Base-by-base conservation (phyloP, 2,329 filamentous ascomycete genomes). In the Bipolaris gigantea region DNA sequence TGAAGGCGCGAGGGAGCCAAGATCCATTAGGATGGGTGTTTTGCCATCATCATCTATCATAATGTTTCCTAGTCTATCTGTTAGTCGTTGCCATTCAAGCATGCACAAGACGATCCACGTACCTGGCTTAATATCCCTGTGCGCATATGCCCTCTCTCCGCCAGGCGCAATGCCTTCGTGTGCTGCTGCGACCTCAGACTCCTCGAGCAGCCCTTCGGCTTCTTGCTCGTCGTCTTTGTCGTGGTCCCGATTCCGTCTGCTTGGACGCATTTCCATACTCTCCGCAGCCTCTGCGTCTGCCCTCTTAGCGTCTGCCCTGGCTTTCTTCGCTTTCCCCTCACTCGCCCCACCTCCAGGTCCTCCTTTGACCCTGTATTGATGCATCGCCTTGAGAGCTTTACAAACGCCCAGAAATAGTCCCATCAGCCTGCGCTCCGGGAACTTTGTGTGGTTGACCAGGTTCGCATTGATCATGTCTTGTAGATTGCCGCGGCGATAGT, bases 401-500 rank as follows among this genome's bases (percentile, higher is more conserved):
- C 93, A 97, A 2, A 99, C 92, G 15, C 94, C 94, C 38, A 97
- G 79, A 74, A 99, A 97, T 55, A 99, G 76, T 54, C 87, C 81
- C 92, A 97, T 93, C 58, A 99, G 80, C 66, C 88, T 83, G 72
- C 87, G 84, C 78, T 97, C 93, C 0, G 93, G 92, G 68, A 99
- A 97, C 47, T 83, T 83, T 34, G 89, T 90, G 73, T 96, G 91
- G 75, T 97, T 97, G 75, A 99, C 93, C 50, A 97, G 80, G 76
- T 99, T 99, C 60, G 94, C 93, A 75, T 99, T 99, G 80, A 99
- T 97, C 72, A 95, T 89, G 77, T 99, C 94, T 78, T 99, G 94
- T 34, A 99, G 82, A 75, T 99, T 99, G 13, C 94, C 94, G 62
- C 93, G 83, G 66, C 92, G 83, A 79, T 97, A 99, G 79, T 97